Conservation (phyloP, 1,284 basidiomycete species). For the Vanrija pseudolonga region DNA sequence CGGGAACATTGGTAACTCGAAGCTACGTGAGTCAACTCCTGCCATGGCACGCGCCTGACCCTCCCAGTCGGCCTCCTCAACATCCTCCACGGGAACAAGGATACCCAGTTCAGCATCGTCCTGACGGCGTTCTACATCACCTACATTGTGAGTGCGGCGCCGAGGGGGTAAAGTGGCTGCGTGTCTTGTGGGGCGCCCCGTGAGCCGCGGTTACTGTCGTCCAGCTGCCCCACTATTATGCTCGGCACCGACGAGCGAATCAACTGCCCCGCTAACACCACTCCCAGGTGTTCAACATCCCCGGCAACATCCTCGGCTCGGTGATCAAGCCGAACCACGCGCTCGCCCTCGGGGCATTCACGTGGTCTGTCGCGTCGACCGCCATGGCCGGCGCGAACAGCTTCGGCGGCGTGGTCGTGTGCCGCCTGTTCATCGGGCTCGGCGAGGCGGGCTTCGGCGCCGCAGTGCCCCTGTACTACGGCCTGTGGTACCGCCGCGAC, state of each 20-base stretch:
- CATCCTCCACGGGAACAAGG: slow-evolving; percentile 23
- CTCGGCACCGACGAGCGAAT: too few relatives aligned
- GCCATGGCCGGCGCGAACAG: slow-evolving; percentile 30
- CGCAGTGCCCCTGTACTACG: slow-evolving; percentile 27
- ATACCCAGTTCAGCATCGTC: slow-evolving; percentile 35
- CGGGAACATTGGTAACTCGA: slow-evolving; percentile 32
- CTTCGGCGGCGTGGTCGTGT: slow-evolving; percentile 30
- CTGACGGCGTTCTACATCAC: slow-evolving; percentile 34
- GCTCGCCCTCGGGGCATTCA: slow-evolving; percentile 26
- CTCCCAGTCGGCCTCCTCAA: slow-evolving; percentile 22
- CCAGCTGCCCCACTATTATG: too few relatives aligned
- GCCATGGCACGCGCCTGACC: too few relatives aligned
- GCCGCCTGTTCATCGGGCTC: slow-evolving; percentile 41
- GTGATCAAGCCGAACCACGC: slow-evolving; percentile 14
- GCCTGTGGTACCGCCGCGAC: slow-evolving; percentile 38
- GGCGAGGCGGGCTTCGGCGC: slow-evolving; percentile 40
- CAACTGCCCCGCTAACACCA: too few relatives aligned
- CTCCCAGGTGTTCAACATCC: slow-evolving; percentile 19
- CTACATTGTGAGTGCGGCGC: slow-evolving; percentile 25
- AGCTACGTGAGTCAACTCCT: slow-evolving; percentile 15
- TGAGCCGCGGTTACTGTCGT: too few relatives aligned
- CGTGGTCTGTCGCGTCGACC: slow-evolving; percentile 36
- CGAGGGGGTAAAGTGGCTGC: too few relatives aligned
- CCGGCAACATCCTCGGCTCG: slow-evolving; percentile 40
- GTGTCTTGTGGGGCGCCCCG: too few relatives aligned